These are phyloP conservation scores for Crithidia thermophila DNA, from an alignment of 208 protist genomes.

Conservation along the genomic window DNA sequence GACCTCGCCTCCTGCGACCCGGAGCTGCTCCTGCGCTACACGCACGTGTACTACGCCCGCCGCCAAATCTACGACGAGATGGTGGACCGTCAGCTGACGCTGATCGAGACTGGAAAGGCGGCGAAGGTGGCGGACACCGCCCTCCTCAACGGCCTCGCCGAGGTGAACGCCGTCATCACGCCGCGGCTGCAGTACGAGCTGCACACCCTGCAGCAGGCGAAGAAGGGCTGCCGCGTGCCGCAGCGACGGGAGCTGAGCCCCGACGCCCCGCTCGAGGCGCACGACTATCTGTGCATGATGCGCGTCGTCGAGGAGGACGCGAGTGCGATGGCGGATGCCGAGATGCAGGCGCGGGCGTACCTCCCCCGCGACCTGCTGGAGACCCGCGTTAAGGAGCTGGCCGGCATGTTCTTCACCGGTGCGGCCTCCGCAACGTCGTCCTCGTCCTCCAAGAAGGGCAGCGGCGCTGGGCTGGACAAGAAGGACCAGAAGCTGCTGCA, in stretches of 20 bases:
- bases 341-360: constrained; percentile 79
- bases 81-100: constrained; percentile 76
- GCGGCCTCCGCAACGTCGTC: neutral
- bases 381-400: constrained; percentile 51
- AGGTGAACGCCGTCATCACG: constrained; percentile 55
- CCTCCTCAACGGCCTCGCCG: constrained; percentile 56
- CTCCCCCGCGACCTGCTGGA: constrained; percentile 71
- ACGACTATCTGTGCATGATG: constrained; percentile 92
- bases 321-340: constrained; percentile 60
- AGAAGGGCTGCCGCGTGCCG: constrained; percentile 55
- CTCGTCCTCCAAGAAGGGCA: neutral
- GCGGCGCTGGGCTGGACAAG: constrained; percentile 53
- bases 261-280: constrained; percentile 61
- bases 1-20: constrained; percentile 85
- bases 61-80: constrained; percentile 79
- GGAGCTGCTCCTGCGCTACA: constrained; percentile 87
- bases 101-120: constrained; percentile 80
- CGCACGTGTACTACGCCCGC: constrained; percentile 83
- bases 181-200: constrained; percentile 68
- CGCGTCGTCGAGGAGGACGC: constrained; percentile 80
- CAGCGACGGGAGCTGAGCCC: constrained; percentile 75
- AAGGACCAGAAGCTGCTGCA: constrained; percentile 81
- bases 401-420: constrained; percentile 40
- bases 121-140: constrained; percentile 60
- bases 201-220: constrained; percentile 53